These are phyloP conservation scores for Hebeloma cylindrosporum DNA, from an alignment of 768 basidiomycete genomes.

Conservation along the genomic window DNA sequence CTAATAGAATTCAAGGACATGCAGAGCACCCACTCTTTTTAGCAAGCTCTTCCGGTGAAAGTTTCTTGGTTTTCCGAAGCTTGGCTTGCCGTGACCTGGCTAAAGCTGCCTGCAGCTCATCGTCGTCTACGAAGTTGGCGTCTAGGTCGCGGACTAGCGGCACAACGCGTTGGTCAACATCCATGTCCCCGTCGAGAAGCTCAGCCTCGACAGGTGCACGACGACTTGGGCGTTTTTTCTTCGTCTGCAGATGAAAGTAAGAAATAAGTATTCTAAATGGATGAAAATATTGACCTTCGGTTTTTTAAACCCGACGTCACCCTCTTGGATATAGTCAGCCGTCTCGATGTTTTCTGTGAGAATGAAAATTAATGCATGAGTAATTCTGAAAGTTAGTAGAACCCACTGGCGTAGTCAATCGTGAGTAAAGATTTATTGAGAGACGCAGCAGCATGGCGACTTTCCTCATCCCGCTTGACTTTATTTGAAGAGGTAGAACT, in stretches of 20 bases:
- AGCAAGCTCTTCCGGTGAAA: constrained; percentile 82
- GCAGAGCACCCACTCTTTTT: constrained; percentile 55
- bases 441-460: constrained; percentile 53
- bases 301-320: constrained; percentile 94
- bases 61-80: constrained; percentile 71
- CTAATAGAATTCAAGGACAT: neutral
- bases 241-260: constrained; percentile 56
- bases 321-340: constrained; percentile 88
- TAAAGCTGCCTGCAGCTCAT: constrained; percentile 93
- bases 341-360: constrained; percentile 77
- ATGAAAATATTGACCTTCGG: constrained; percentile 59
- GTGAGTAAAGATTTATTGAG: constrained; percentile 81
- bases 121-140: constrained; percentile 94
- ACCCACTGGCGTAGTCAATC: constrained; percentile 89
- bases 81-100: constrained; percentile 84
- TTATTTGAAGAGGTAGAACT: constrained; percentile 46
- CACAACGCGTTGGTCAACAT: constrained; percentile 73
- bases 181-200: constrained; percentile 60
- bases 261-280: constrained; percentile 1
- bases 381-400: neutral
- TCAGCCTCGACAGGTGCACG: constrained; percentile 60
- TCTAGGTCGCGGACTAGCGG: constrained; percentile 74
- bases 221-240: constrained; percentile 85
- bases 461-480: constrained; percentile 41
- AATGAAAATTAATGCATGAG: constrained; percentile 17